Evolutionary conservation across 129 eudicot species (phyloP).

Genomic region (Pseudognaphalium luteoalbum): DNA sequence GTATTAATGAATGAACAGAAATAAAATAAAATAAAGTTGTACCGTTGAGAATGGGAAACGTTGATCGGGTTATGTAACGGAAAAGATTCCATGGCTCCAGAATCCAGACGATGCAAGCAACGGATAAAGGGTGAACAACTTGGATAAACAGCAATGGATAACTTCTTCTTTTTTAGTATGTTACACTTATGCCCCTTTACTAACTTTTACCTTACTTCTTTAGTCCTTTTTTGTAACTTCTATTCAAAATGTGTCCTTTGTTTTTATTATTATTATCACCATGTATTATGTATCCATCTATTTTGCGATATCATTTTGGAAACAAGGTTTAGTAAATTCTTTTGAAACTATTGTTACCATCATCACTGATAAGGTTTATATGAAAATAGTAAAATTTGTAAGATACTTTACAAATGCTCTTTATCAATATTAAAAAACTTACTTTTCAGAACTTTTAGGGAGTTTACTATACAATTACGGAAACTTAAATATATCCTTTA

Average conservation of each 20-base stretch:
- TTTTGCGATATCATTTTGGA: no score
- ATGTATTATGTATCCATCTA: no score
- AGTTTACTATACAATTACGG: no score
- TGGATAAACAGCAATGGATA: slow-evolving; percentile 10
- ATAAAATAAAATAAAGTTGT: neutral
- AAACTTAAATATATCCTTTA: no score
- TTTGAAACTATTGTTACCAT: no score
- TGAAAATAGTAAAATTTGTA: no score
- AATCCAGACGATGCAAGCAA: slow-evolving; percentile 1
- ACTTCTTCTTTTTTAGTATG: neutral
- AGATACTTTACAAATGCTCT: no score
- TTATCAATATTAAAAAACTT: no score
- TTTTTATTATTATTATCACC: no score
- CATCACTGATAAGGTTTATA: no score
- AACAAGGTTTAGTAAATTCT: no score
- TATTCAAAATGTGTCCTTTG: neutral
- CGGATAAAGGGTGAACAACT: slow-evolving; percentile 5
- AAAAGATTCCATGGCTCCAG: slow-evolving; percentile 39
- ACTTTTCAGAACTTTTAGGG: no score
- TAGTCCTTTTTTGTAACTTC: neutral
- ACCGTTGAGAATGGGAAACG: slow-evolving; percentile 29
- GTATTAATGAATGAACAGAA: neutral
- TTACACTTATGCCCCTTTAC: neutral
- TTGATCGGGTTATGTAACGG: slow-evolving; percentile 30
- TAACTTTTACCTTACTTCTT: neutral